Evolutionary conservation across 805 yeast genomes (phyloP).

Genomic region (Metschnikowia kofuensis): DNA sequence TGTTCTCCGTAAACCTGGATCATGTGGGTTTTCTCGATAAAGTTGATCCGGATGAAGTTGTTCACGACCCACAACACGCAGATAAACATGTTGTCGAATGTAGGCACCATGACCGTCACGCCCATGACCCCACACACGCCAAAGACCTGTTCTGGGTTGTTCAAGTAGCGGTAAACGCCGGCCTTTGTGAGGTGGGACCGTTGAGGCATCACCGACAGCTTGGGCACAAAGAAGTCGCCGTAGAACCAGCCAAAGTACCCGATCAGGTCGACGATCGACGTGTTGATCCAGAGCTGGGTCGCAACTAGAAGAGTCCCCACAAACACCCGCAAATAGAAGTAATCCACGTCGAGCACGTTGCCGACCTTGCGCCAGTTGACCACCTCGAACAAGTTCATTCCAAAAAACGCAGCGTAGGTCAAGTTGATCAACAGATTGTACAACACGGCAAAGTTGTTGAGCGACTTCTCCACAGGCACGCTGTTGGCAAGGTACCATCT

Average conservation of each 20-base stretch:
- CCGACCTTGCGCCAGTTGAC: conserved; percentile 14
- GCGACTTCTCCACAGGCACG: conserved; percentile 60
- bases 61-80: conserved; percentile 58
- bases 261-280: conserved; percentile 64
- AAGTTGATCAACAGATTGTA: conserved; percentile 51
- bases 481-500: conserved; percentile 63
- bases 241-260: conserved; percentile 90
- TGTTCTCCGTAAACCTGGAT: conserved; percentile 68
- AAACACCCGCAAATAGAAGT: conserved; percentile 52
- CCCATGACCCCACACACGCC: conserved; percentile 85
- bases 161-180: conserved; percentile 78
- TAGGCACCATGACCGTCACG: conserved; percentile 55
- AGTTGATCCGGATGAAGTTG: conserved; percentile 64
- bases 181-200: conserved; percentile 60
- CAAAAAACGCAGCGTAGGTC: conserved; percentile 53
- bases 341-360: conserved; percentile 24
- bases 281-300: conserved; percentile 67
- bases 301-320: conserved; percentile 54
- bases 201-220: conserved; percentile 32
- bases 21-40: conserved; percentile 78
- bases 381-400: conserved; percentile 31
- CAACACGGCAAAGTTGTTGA: conserved; percentile 68
- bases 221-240: conserved; percentile 77
- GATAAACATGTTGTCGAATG: conserved; percentile 50
- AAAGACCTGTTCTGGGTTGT: conserved; percentile 76